Conservation (phyloP, 768 basidiomycete genomes). For the Suillus brevipes region DNA sequence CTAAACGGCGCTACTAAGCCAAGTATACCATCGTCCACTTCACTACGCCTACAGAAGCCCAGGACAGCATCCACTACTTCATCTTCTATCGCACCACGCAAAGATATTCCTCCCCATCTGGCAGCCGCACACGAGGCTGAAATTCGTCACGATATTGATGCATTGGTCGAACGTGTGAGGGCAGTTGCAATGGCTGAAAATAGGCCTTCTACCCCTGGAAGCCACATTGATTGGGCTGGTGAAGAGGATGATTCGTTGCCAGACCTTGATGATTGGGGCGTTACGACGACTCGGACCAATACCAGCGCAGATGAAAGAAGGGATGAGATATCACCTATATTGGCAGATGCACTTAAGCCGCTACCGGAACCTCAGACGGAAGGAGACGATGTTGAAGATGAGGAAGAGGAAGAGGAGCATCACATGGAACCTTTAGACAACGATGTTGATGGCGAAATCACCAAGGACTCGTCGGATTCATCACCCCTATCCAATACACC, state of each 20-base stretch:
- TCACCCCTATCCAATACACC: slow-evolving; percentile 12
- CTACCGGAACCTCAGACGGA: slow-evolving; percentile 50
- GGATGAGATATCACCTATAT: slow-evolving; percentile 65
- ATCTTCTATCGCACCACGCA: slow-evolving; percentile 37
- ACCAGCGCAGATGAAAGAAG: slow-evolving; percentile 24
- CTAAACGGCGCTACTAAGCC: slow-evolving; percentile 18
- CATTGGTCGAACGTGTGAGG: slow-evolving; percentile 75
- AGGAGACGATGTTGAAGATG: slow-evolving; percentile 16
- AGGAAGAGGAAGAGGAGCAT: slow-evolving; percentile 14
- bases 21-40: slow-evolving; percentile 20
- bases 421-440: slow-evolving; percentile 23
- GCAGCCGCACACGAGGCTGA: slow-evolving; percentile 39
- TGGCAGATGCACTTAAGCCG: slow-evolving; percentile 61
- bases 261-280: slow-evolving; percentile 85
- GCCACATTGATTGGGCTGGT: slow-evolving; percentile 87
- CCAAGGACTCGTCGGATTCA: slow-evolving; percentile 10
- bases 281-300: slow-evolving; percentile 42
- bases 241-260: slow-evolving; percentile 82
- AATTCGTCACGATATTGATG: slow-evolving; percentile 66
- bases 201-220: slow-evolving; percentile 69
- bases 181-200: slow-evolving; percentile 71
- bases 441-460: slow-evolving; percentile 9
- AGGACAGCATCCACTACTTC: slow-evolving; percentile 16
- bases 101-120: slow-evolving; percentile 64
- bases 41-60: slow-evolving; percentile 38